Evolutionary conservation across 1,139 yeast genomes (phyloP), one percentile per base, ranked within the genome.

Genomic region (Hemisphaericaspora xylanilytica): DNA sequence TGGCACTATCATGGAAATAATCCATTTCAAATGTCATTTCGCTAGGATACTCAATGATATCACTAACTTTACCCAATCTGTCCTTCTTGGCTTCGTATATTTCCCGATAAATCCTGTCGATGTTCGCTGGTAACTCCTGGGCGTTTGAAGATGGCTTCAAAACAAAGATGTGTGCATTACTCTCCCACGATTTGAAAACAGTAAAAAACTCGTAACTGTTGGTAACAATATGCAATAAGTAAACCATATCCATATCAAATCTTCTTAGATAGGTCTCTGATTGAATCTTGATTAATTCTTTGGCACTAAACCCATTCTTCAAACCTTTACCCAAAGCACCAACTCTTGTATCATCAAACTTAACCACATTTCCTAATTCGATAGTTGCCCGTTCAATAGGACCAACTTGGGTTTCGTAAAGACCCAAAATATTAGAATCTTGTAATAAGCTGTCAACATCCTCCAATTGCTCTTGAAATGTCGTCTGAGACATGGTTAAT

Each of bases 281-380:
- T 14, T 73, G 75, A 4, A 73, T 63, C 49, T 67, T 61, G 14
- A 66, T 59, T 36, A 85, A 61, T 56, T 85, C 82, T 40, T 75
- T 76, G 42, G 77, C 57, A 15, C 83, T 79, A 60, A 94, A 94
- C 0, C 98, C 98, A 44, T 77, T 74, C 49, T 87, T 89, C 45
- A 94, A 66, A 18, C 97, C 96, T 51, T 76, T 79, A 8, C 97
- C 95, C n/a, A 92, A 67, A 1, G 92, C 78, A 13, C 97, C 96
- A 13, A 88, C 79, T 39, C 73, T 69, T 0, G 85, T 73, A 45
- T 77, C 81, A 48, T 79, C 86, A 47, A 89, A 83, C 24, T 72
- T 71, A 20, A 92, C 85, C 9, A 78, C 70, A 18, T 81, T 73
- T 2, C 98, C 98, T 25, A 92, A 65, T 28, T 83, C 83, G 48